Evolutionary conservation across 257 asterid genomes (phyloP), one percentile per base, ranked within the genome.

Genomic region (Orobanche coerulescens): DNA sequence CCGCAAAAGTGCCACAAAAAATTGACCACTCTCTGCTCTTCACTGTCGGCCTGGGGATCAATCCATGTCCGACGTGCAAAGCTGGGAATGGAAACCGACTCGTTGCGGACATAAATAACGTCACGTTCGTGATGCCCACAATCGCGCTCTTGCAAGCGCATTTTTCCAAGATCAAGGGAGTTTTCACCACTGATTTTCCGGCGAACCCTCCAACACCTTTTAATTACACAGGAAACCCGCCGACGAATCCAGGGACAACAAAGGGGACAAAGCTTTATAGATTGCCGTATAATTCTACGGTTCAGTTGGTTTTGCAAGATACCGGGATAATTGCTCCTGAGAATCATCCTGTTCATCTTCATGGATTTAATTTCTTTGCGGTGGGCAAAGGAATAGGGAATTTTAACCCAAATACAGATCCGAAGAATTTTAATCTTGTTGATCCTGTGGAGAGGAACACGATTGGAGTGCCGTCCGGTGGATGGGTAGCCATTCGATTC

Each of bases 371-470:
- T 70, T 84, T 81, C 86, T 84, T 79, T 42, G 69, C 47, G 0
- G 75, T 84, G 0, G 88, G 93, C 6, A 77, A 59, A 58, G 84
- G 86, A 52, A 0, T 69, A 11, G 93, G 89, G 0, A 81, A 84
- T 65, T 84, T 73, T 30, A 75, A 84, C 66, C 48, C 86, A 2
- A 77, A 62, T 52, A 75, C 64, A 0, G 84, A 84, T 63, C 74
- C 79, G 0, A 75, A 81, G 57, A 77, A 36, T 0, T 81, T 81
- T 67, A 79, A 84, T 71, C 86, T 84, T 7, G 71, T 77, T 2
- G 86, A 84, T 61, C 93, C 89, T 1, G 86, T 75, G 9, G 93
- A 84, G 70, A 79, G 93, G 75, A 84, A 84, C 73, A 84, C 93
- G 0, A 62, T 84, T 30, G 76, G 79, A 2, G 89, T 84, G n/a